These are phyloP conservation scores for Mycena leptocephala DNA, from an alignment of 768 basidiomycete genomes.

Conservation along the genomic window DNA sequence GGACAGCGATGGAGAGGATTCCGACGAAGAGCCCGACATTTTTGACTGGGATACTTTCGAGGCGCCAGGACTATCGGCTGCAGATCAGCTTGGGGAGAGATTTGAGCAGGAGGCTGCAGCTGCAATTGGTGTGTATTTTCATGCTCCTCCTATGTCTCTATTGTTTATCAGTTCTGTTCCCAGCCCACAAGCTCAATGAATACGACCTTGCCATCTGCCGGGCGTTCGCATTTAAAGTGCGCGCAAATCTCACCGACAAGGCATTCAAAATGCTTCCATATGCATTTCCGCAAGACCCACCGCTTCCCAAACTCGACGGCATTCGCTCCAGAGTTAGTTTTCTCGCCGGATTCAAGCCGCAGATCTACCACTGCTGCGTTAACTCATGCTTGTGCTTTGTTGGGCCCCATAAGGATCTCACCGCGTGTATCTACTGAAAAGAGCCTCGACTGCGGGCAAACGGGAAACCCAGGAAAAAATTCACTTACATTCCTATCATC, in stretches of 20 bases:
- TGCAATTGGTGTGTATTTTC: background rate
- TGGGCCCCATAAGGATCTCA: slow-evolving; percentile 41
- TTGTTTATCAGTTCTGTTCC: background rate
- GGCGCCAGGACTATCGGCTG: background rate
- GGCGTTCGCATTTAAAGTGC: slow-evolving; percentile 37
- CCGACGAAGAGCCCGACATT: background rate
- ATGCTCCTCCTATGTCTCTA: background rate
- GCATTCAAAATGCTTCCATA: slow-evolving; percentile 23
- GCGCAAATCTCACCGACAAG: slow-evolving; percentile 35
- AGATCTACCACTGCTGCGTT: slow-evolving; percentile 32
- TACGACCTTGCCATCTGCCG: slow-evolving; percentile 39
- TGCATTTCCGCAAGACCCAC: slow-evolving; percentile 34
- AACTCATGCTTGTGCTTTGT: slow-evolving; percentile 44
- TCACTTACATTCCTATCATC: slow-evolving; percentile 53
- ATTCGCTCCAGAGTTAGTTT: slow-evolving; percentile 27
- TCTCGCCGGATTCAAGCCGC: slow-evolving; percentile 48
- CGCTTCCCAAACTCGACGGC: slow-evolving; percentile 26
- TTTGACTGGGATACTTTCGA: slow-evolving; percentile 15
- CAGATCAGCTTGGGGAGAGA: background rate
- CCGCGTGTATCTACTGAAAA: slow-evolving; percentile 50
- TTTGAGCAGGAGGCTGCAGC: background rate
- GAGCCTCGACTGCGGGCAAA: slow-evolving; percentile 1
- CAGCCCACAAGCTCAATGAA: slow-evolving; percentile 32
- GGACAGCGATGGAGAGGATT: slow-evolving; percentile 1
- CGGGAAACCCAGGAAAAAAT: slow-evolving; percentile 42